Evolutionary conservation across 2,329 filamentous ascomycete genomes (phyloP), one percentile per base, ranked within the genome.

Genomic region (Hypoxylon sp.): DNA sequence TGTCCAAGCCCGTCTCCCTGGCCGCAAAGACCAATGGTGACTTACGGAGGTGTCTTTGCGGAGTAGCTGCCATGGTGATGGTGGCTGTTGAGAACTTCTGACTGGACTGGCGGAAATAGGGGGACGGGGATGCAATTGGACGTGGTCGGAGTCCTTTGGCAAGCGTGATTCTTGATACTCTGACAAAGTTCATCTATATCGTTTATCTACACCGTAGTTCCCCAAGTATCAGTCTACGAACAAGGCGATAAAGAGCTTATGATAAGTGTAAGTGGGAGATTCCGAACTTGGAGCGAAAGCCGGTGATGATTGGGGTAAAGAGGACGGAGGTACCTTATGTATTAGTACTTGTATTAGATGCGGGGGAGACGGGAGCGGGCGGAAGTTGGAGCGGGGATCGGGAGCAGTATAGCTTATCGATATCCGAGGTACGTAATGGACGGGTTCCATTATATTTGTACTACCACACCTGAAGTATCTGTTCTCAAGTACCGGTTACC

Each of bases 41-140:
- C 76, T 71, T 55, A 78, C 76, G 61, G 46, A 76, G 65, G 26
- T 71, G 72, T 67, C 70, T 70, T 35, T 70, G 47, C 5, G 74
- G 73, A 19, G 3, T 42, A n/a, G 58, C 50, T 33, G 64, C 59
- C 63, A 74, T 72, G 60, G 55, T 65, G 33, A 68, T 37, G 65
- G 72, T 73, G 2, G 61, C 68, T 13, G 59, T 69, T 5, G 52
- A 72, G 39, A 63, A 67, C 58, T 67, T 74, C 57, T 48, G 65
- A 13, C 64, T 31, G 35, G 8, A 22, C 10, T 56, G 50, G 37
- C 11, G 33, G n/a, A 52, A 47, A 52, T 26, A 47, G 33, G 50
- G 26, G 37, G 33, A 37, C 24, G 19, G 39, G 14, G 29, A 55
- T 19, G 35, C 10, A 13, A 63, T 57, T 57, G 59, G 50, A 46